Evolutionary conservation across 2,329 filamentous ascomycete genomes (phyloP).

Genomic region (Scortechinia acanthostroma): DNA sequence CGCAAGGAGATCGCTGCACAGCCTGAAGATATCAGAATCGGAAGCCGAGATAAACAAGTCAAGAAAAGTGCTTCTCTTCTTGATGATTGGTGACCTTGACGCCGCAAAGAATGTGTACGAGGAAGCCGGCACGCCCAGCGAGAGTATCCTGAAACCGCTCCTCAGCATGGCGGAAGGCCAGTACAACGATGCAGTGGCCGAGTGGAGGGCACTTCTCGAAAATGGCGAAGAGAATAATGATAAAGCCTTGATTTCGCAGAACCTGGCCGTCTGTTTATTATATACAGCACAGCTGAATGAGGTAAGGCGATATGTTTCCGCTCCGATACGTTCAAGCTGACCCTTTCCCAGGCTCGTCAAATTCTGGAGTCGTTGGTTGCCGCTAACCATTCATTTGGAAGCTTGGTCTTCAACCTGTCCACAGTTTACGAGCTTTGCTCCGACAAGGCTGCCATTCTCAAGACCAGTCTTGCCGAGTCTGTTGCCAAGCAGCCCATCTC

Average conservation of each 20-base stretch:
- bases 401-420: background rate
- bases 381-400: background rate
- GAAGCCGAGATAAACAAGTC: background rate
- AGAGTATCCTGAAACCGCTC: background rate
- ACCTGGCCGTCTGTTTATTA: background rate
- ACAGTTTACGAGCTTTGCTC: slow-evolving; percentile 2
- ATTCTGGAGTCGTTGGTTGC: background rate
- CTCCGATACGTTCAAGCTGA: background rate
- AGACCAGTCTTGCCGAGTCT: background rate
- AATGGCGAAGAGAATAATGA: background rate
- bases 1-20: background rate
- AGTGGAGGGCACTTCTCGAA: background rate
- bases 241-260: background rate
- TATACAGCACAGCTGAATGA: background rate
- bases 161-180: background rate
- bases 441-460: background rate
- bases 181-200: background rate
- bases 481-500: background rate
- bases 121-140: background rate
- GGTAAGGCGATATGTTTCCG: background rate
- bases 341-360: background rate
- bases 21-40: background rate
- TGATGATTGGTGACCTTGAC: background rate
- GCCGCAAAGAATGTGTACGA: background rate
- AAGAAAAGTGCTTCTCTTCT: background rate